Base-by-base conservation (phyloP, 768 basidiomycete species). In the Phanerodontia chrysosporium region DNA sequence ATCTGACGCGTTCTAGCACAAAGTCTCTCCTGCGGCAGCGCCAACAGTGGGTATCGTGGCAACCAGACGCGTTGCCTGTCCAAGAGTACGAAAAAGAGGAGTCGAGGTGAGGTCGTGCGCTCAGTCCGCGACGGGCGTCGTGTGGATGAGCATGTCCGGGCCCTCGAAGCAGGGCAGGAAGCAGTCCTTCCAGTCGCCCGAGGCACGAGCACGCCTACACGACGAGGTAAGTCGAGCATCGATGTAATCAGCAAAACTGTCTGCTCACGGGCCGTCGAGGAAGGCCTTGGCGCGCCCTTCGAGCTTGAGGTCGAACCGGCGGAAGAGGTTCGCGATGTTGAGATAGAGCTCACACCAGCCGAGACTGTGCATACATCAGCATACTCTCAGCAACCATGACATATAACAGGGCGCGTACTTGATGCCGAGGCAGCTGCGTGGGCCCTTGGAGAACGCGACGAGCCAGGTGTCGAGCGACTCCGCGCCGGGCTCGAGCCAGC, bases 341-440 rank as follows among this genome's bases (percentile, higher is more conserved):
- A 78, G 69, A 57, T 76, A 75, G 8, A 80, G 64, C 64, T 79
- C 75, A 48, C 75, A 74, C 73, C 76, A 78, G 8, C 74, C 79
- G 14, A 80, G 69, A 59, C 77, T 79, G 58, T 57, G 2, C 22
- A 27, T 18, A n/a, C 10, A n/a, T 51, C 49, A 51, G 49, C 28
- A 7, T 35, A 7, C 8, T 14, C 16, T 4, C 30, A 51, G 16
- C 1, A 9, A 18, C 29, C 16, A 32, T 28, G 4, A 7, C 7
- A 51, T 13, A 2, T 9, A 32, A n/a, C n/a, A 22, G 7, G n/a
- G 49, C 30, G 21, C 76, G 28, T 45, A 79, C 76, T 78, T 79
- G 24, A 78, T 74, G 12, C 77, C 78, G 5, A 79, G 58, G 57
- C 79, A 80, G 49, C 73, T 74, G n/a, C 79, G 64, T 6, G 77